Base-by-base conservation (phyloP, 2,329 filamentous ascomycete species). In the Colletotrichum gigasporum region DNA sequence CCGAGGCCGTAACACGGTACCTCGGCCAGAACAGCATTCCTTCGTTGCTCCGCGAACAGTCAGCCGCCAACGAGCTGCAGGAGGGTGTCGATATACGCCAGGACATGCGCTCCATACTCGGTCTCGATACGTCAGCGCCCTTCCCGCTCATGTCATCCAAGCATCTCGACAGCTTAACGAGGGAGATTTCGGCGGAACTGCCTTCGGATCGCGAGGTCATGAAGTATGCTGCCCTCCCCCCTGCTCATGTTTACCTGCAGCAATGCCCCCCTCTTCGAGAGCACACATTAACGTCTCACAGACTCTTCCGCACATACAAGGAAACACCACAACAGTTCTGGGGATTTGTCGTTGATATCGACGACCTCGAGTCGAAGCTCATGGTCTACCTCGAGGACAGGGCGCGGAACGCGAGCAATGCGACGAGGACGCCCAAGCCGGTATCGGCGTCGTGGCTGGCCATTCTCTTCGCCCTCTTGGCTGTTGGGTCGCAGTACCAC, bases 11-110 rank as follows among this genome's bases (percentile, higher is more conserved):
- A 12, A 68, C 64, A 47, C 82, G 88, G 41, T 90, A 90, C 73
- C 81, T 90, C 32, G 88, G 88, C 26, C 86, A 90, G 71, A 90
- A 90, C 74, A 90, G 87, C 72, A 90, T 90, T 57, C 87, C 88
- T 7, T 88, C 87, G n/a, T 76, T 90, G 34, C 77, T 90, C 37
- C 82, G 87, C 63, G 87, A 90, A 70, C 87, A 89, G 71, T 83
- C 85, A 2, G 83, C 84, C 2, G 77, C 83, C 37, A 83, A 79
- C 66, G 82, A 85, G 57, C 82, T 83, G 62, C 81, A 80, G 59
- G 80, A 85, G 55, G 82, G 80, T 47, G 80, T 83, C 70, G 85
- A 86, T 68, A 88, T 90, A 54, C 84, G 87, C 53, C 83, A 84
- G 69, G 87, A 90, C 74, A 90, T 90, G 82, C 82, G 87, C 63